phyloP scores from a whole-genome alignment of 2,329 filamentous ascomycete species.

The Pyricularia sp. region DNA sequence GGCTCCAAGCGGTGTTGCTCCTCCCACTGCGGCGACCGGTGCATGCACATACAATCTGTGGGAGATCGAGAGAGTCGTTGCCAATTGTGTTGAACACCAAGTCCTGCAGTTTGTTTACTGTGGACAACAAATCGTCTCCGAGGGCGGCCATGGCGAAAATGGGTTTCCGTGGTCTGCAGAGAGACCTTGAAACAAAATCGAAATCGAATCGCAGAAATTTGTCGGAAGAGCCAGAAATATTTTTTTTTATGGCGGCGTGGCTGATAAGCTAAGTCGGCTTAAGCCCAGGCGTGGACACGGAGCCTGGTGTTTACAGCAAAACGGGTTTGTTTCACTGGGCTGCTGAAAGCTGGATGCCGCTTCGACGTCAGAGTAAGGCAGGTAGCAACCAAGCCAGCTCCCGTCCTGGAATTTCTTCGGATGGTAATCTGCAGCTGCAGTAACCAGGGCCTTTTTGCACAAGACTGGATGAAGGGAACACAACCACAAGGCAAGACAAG shows the following conservation, averaged over 20 bases:
- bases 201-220: not conserved
- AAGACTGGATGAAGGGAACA: not conserved
- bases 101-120: constrained; percentile 97
- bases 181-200: not conserved
- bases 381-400: not conserved
- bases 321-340: not conserved
- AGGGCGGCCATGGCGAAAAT: constrained; percentile 65
- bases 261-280: not conserved
- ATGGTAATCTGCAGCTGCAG: not conserved
- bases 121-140: constrained; percentile 86
- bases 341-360: not conserved
- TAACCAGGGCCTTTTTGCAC: not conserved
- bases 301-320: not conserved
- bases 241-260: not conserved
- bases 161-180: not conserved
- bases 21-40: not conserved
- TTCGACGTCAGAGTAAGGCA: not conserved
- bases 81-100: constrained; percentile 99
- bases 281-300: not conserved
- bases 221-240: not conserved
- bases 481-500: not conserved
- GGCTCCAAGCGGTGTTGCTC: not conserved
- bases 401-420: not conserved
- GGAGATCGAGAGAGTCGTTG: constrained; percentile 92
- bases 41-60: constrained; percentile 72